These are phyloP conservation scores for Monsonia emarginata DNA, from an alignment of 441 rosid species.

Conservation along the genomic window DNA sequence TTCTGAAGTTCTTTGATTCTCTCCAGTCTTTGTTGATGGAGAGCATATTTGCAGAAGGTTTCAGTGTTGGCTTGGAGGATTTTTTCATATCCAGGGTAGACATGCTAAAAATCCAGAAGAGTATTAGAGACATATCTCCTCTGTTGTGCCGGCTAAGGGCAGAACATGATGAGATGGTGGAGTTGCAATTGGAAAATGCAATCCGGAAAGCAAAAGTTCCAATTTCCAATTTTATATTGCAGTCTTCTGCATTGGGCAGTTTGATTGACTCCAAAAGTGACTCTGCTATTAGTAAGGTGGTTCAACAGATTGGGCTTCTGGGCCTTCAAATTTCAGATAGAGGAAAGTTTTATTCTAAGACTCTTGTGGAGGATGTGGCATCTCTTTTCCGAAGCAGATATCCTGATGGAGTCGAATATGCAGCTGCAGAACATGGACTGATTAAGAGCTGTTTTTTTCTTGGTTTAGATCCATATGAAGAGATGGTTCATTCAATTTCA, in stretches of 20 bases:
- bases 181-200: constrained; percentile 61
- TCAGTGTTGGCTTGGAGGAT: constrained; percentile 61
- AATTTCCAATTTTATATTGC: constrained; percentile 44
- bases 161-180: constrained; percentile 49
- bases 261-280: constrained; percentile 71
- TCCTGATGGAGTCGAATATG: constrained; percentile 38
- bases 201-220: constrained; percentile 41
- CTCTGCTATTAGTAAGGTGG: constrained; percentile 51
- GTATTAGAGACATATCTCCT: constrained; percentile 33
- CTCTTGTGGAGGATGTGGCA: constrained; percentile 68
- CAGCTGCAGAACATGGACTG: constrained; percentile 67
- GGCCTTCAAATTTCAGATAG: constrained; percentile 70
- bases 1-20: constrained; percentile 52
- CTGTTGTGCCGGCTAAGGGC: constrained; percentile 47
- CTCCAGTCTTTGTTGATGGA: constrained; percentile 87
- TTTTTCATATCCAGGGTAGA: constrained; percentile 41
- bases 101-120: constrained; percentile 24
- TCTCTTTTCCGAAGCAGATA: constrained; percentile 48
- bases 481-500: constrained; percentile 72
- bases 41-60: constrained; percentile 50
- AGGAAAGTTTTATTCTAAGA: constrained; percentile 69
- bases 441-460: constrained; percentile 60
- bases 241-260: constrained; percentile 53
- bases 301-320: constrained; percentile 68
- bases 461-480: constrained; percentile 90